These are phyloP conservation scores for Hypericum perforatum DNA, from an alignment of 345 rosid species.

Conservation along the genomic window DNA sequence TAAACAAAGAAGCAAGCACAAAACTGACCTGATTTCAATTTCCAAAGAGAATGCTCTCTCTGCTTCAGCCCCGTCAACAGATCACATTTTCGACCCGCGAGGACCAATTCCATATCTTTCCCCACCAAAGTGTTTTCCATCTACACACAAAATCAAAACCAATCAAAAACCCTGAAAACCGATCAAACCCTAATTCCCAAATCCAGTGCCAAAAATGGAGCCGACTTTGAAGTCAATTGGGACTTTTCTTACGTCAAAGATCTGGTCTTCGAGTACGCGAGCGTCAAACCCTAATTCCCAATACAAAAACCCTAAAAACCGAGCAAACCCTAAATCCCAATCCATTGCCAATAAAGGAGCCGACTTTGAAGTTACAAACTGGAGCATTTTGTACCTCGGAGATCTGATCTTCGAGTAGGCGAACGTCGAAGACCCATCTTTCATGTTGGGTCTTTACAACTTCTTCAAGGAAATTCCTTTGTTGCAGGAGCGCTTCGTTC, in stretches of 20 bases:
- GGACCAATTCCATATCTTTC: constrained; percentile 33
- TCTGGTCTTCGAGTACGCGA: too few relatives aligned
- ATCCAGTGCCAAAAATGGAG: constrained; percentile 6
- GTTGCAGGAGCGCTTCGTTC: constrained; percentile 45
- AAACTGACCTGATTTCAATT: constrained; percentile 41
- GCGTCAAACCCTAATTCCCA: too few relatives aligned
- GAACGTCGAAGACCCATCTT: constrained; percentile 40
- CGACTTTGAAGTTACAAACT: constrained; percentile 3
- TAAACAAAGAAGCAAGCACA: constrained; percentile 2
- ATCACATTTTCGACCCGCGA: constrained; percentile 43
- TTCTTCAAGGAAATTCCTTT: constrained; percentile 51
- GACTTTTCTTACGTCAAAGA: constrained; percentile 1
- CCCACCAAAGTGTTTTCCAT: constrained; percentile 26
- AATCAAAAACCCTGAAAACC: constrained; percentile 6
- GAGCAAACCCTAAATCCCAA: constrained; percentile 23
- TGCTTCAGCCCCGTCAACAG: constrained; percentile 47
- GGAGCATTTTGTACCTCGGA: constrained; percentile 28
- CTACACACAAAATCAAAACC: constrained; percentile 20
- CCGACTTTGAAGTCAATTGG: constrained; percentile 5
- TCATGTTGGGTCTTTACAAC: constrained; percentile 34
- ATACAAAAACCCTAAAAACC: constrained; percentile 8
- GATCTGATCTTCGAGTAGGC: constrained; percentile 35
- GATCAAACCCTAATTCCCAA: constrained; percentile 21
- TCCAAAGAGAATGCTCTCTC: constrained; percentile 38
- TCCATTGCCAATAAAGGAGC: constrained; percentile 2